Base-by-base conservation (phyloP, 345 rosid genomes). In the Lepidium didymum region DNA sequence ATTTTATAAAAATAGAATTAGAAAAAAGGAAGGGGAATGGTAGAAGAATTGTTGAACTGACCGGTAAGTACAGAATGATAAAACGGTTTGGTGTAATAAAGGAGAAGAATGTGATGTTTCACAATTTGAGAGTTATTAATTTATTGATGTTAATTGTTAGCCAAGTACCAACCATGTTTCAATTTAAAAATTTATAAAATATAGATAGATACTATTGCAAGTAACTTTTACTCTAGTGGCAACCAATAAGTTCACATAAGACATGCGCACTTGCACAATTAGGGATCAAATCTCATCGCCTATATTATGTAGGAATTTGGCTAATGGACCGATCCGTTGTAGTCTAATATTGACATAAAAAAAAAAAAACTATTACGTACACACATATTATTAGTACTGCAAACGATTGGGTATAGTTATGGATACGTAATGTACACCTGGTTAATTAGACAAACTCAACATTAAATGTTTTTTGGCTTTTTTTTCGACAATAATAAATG, bases 21-120 rank as follows among this genome's bases (percentile, higher is more conserved):
- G 21, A 55, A 10, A 11, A 34, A 54, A 55, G 0, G 7, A 44
- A 23, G 0, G 9, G 60, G 56, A 65, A 51, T 42, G 72, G 72
- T 50, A 40, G 77, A 56, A 40, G 77, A 56, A 51, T 31, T 51
- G 21, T 49, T 41, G 67, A 58, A 33, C 71, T 23, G 77, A 73
- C 72, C 56, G 77, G 77, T 73, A 73, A 73, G 77, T 73, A 52
- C 43, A 73, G 71, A 47, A 56, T 35, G 23, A 35, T 10, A 65
- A 51, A 49, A 44, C 41, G 29, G 77, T 65, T 73, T 65, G 55
- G 77, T 73, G 72, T 57, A 33, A 56, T 73, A 37, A 65, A 49
- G 61, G 33, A 73, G 25, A 58, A 47, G 53, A 65, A 40, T 57
- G 47, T 50, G 77, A 73, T 65, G 55, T 73, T 73, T 65, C 47